Percentiles rank a stretch among this genome's conserved stretches.
Evolutionary conservation across 768 basidiomycete species (phyloP).

Genomic region (Tulasnella sp.): DNA sequence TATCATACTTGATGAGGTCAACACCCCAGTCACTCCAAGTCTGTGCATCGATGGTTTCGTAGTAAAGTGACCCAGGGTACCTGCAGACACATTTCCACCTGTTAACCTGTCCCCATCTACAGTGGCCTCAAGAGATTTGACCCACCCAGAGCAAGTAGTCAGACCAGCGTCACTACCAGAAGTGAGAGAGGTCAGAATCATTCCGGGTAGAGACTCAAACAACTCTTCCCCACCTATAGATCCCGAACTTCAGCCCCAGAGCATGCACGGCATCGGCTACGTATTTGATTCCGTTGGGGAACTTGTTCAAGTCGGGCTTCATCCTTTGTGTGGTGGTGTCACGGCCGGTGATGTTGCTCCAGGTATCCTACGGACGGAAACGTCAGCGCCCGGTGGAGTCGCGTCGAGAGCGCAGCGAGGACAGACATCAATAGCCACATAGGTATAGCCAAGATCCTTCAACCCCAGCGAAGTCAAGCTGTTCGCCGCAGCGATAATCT

Average conservation of each 20-base stretch:
- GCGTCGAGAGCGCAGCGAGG: neutral
- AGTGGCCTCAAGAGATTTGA: neutral
- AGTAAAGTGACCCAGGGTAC: slow-evolving; percentile 54
- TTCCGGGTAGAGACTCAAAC: neutral
- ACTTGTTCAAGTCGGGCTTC: slow-evolving; percentile 51
- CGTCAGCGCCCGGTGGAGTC: neutral
- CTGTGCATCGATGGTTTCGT: slow-evolving; percentile 49
- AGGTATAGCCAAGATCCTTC: slow-evolving; percentile 49
- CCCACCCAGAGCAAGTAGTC: slow-evolving; percentile 47
- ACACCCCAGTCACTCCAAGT: slow-evolving; percentile 55
- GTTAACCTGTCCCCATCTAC: neutral
- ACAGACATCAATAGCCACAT: slow-evolving; percentile 52
- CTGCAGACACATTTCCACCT: neutral
- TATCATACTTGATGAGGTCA: slow-evolving; percentile 56
- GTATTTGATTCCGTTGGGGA: slow-evolving; percentile 51
- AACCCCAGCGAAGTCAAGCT: slow-evolving; percentile 49
- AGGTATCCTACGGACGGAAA: slow-evolving; percentile 46
- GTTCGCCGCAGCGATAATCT: slow-evolving; percentile 49
- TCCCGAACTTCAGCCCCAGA: slow-evolving; percentile 51
- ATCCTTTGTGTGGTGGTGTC: slow-evolving; percentile 45
- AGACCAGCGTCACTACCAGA: slow-evolving; percentile 51
- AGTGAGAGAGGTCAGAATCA: neutral
- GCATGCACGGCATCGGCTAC: slow-evolving; percentile 47
- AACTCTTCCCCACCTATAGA: slow-evolving; percentile 44
- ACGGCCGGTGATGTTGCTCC: slow-evolving; percentile 43